These are phyloP conservation scores for Euphrasia arctica DNA, from an alignment of 305 asterid genomes.

Conservation along the genomic window DNA sequence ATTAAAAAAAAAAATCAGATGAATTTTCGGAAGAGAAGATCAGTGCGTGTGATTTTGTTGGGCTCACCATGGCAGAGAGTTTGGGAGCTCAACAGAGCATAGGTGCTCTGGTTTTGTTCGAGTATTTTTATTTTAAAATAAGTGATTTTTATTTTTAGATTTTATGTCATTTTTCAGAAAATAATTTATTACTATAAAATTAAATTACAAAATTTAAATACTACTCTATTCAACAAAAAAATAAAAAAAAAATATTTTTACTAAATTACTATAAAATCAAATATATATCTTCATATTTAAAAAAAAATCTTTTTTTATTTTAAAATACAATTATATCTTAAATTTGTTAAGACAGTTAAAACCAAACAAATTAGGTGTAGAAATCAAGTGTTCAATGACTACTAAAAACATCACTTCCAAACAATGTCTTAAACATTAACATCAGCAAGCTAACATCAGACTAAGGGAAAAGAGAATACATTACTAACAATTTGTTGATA, in stretches of 20 bases:
- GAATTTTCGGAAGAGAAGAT: conserved; percentile 6
- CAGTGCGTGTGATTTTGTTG: conserved; percentile 20
- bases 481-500: conserved; percentile 16
- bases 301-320: too few relatives aligned
- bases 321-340: too few relatives aligned
- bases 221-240: too few relatives aligned
- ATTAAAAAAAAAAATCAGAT: neutral
- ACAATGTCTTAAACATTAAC: conserved; percentile 17
- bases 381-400: conserved; percentile 18
- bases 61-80: conserved; percentile 32
- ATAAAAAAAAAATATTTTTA: too few relatives aligned
- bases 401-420: conserved; percentile 10
- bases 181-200: too few relatives aligned
- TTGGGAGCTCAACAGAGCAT: conserved; percentile 20
- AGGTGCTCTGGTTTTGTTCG: neutral
- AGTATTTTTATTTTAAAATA: too few relatives aligned
- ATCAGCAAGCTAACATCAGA: conserved; percentile 1
- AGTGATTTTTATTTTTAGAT: too few relatives aligned
- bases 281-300: too few relatives aligned
- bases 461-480: conserved; percentile 20
- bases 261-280: too few relatives aligned
- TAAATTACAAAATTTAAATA: too few relatives aligned
- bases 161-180: too few relatives aligned
- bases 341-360: neutral
- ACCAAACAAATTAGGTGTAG: neutral